These are phyloP conservation scores for Tolypocladium nubicola DNA, from an alignment of 2,329 filamentous ascomycete species.

Conservation along the genomic window DNA sequence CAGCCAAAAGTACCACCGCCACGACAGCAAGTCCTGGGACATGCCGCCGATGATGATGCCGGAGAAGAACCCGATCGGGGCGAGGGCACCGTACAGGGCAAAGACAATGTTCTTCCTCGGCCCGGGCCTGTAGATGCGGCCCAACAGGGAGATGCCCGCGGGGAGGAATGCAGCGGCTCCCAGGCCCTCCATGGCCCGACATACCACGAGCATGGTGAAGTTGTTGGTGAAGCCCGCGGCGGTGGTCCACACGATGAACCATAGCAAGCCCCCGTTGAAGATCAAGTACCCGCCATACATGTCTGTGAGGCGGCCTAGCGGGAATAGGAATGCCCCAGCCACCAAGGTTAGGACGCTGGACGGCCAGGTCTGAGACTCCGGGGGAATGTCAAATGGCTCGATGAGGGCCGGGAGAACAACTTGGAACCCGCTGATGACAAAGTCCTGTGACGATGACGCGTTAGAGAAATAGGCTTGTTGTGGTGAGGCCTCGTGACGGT, in stretches of 20 bases:
- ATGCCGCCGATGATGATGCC: constrained; percentile 58
- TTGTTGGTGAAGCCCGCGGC: constrained; percentile 54
- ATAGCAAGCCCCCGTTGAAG: constrained; percentile 43
- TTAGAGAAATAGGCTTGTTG: not conserved
- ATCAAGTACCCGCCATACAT: constrained; percentile 48
- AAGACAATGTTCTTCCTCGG: constrained; percentile 58
- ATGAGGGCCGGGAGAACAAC: constrained; percentile 59
- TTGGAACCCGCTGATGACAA: constrained; percentile 63
- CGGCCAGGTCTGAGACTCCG: constrained; percentile 50
- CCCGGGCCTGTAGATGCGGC: constrained; percentile 54
- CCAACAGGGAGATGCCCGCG: constrained; percentile 55
- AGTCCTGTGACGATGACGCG: constrained; percentile 37
- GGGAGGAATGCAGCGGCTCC: constrained; percentile 60
- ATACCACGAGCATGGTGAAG: constrained; percentile 56
- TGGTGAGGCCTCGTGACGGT: not conserved
- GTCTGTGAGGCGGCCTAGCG: constrained; percentile 47
- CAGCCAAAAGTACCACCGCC: constrained; percentile 62
- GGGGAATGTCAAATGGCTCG: constrained; percentile 51
- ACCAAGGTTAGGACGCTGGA: constrained; percentile 48
- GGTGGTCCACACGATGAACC: constrained; percentile 56
- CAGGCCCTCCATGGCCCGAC: constrained; percentile 57
- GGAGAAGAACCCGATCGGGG: constrained; percentile 43
- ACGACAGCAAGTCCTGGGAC: constrained; percentile 45
- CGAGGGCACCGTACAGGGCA: constrained; percentile 44
- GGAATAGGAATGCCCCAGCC: constrained; percentile 45